Evolutionary conservation across 257 asterid genomes (phyloP).

Genomic region (Mitragyna speciosa): DNA sequence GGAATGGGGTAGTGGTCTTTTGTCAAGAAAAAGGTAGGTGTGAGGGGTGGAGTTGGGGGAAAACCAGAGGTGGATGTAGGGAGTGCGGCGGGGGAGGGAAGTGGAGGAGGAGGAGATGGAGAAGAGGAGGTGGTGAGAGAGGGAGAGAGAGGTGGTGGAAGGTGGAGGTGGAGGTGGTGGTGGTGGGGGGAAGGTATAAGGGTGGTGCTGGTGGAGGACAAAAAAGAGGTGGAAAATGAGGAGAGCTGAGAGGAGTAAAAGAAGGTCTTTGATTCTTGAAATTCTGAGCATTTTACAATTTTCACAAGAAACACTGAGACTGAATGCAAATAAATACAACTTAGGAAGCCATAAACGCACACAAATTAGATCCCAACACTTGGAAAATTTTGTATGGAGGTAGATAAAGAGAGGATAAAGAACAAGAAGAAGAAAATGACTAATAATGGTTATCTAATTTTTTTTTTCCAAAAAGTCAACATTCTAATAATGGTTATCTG

Average conservation of each 20-base stretch:
- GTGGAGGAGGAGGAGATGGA: conserved; percentile 63
- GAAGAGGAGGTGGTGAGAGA: conserved; percentile 46
- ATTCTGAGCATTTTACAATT: conserved; percentile 24
- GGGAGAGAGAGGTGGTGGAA: conserved; percentile 31
- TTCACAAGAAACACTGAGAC: not conserved
- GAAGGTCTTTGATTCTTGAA: conserved; percentile 37
- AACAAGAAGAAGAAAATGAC: too few species aligned
- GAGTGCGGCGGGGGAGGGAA: conserved; percentile 54
- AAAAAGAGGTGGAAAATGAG: conserved; percentile 47
- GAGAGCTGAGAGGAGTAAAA: conserved; percentile 52
- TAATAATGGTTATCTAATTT: too few species aligned
- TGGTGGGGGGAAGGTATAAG: conserved; percentile 17
- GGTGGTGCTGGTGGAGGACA: conserved; percentile 45
- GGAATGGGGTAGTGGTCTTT: conserved; percentile 25
- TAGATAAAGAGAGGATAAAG: too few species aligned
- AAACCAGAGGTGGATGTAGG: conserved; percentile 67
- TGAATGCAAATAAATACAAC: not conserved
- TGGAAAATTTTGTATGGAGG: too few species aligned
- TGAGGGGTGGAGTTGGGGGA: conserved; percentile 52
- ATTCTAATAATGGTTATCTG: too few species aligned
- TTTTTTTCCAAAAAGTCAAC: too few species aligned
- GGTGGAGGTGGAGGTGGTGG: conserved; percentile 23
- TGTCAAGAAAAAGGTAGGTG: conserved; percentile 62
- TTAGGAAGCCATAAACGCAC: not conserved
- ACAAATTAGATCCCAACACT: too few species aligned